Percentiles rank a stretch among this genome's conserved stretches.
Evolutionary conservation across 2,329 filamentous ascomycete species (phyloP).

Genomic region (Colletotrichum sp.): DNA sequence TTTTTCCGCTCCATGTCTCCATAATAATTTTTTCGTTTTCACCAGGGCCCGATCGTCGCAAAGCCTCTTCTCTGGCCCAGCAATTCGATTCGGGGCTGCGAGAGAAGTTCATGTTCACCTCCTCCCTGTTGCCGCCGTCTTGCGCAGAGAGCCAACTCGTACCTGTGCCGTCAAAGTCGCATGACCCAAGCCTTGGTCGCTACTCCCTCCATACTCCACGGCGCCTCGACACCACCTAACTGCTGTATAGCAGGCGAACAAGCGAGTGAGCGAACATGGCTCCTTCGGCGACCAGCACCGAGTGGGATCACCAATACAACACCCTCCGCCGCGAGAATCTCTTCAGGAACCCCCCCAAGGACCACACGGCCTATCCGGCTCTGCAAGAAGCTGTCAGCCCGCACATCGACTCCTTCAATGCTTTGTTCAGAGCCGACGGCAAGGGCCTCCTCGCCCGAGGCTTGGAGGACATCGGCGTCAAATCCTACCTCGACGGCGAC

Average conservation of each 20-base stretch:
- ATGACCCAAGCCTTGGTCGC: neutral
- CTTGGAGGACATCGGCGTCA: slow-evolving; percentile 87
- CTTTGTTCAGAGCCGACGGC: slow-evolving; percentile 77
- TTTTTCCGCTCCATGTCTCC: slow-evolving; percentile 13
- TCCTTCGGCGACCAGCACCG: slow-evolving; percentile 64
- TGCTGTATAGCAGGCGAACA: neutral
- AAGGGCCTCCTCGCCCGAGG: slow-evolving; percentile 70
- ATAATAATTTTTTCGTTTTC: slow-evolving; percentile 23
- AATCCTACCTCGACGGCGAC: slow-evolving; percentile 84
- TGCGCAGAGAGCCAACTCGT: neutral
- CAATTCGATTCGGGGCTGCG: neutral
- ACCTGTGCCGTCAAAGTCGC: neutral
- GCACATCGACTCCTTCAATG: slow-evolving; percentile 96
- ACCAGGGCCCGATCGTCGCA: neutral
- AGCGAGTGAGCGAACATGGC: slow-evolving; percentile 48
- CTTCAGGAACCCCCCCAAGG: slow-evolving; percentile 86
- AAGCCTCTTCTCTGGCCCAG: slow-evolving; percentile 3
- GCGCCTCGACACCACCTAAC: neutral
- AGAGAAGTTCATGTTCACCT: slow-evolving; percentile 1
- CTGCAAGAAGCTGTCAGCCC: slow-evolving; percentile 87
- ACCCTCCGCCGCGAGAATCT: slow-evolving; percentile 86
- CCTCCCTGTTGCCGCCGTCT: neutral
- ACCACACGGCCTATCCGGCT: slow-evolving; percentile 86
- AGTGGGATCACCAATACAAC: slow-evolving; percentile 87
- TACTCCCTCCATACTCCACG: neutral